These are phyloP conservation scores for Cercophora newfieldiana DNA, from an alignment of 495 filamentous ascomycete genomes.

Conservation along the genomic window DNA sequence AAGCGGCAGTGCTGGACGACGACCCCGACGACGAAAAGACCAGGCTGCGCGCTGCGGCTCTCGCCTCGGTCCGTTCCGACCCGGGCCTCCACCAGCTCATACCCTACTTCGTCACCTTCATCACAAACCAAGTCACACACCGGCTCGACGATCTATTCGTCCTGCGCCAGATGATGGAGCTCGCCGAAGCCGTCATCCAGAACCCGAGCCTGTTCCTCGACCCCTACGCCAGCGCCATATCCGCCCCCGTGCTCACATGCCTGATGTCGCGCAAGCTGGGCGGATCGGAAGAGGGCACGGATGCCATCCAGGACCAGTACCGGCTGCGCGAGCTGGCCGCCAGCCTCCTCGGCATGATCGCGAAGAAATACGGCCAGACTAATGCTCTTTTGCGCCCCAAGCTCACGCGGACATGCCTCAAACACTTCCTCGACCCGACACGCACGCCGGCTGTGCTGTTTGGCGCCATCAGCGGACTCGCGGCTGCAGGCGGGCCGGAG, in stretches of 20 bases:
- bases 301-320: constrained; percentile 62
- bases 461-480: constrained; percentile 78
- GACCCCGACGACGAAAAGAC: constrained; percentile 68
- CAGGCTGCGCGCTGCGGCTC: constrained; percentile 74
- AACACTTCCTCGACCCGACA: constrained; percentile 81
- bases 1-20: constrained; percentile 80
- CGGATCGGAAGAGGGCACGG: constrained; percentile 40
- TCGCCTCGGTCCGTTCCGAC: constrained; percentile 78
- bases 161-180: constrained; percentile 85
- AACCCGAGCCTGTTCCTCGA: constrained; percentile 83
- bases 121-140: constrained; percentile 92
- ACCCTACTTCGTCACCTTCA: constrained; percentile 93
- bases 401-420: constrained; percentile 86
- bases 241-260: constrained; percentile 90
- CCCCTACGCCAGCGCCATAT: constrained; percentile 83
- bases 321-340: constrained; percentile 81
- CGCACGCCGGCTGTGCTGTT: constrained; percentile 80
- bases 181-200: constrained; percentile 76
- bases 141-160: constrained; percentile 81
- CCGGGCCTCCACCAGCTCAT: constrained; percentile 92
- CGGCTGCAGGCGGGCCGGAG: constrained; percentile 72
- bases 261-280: constrained; percentile 84
- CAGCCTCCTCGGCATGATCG: constrained; percentile 70
- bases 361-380: constrained; percentile 69
- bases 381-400: constrained; percentile 80